Conservation (phyloP, 208 protist genomes). For the Trypanosomatidae sp. region DNA sequence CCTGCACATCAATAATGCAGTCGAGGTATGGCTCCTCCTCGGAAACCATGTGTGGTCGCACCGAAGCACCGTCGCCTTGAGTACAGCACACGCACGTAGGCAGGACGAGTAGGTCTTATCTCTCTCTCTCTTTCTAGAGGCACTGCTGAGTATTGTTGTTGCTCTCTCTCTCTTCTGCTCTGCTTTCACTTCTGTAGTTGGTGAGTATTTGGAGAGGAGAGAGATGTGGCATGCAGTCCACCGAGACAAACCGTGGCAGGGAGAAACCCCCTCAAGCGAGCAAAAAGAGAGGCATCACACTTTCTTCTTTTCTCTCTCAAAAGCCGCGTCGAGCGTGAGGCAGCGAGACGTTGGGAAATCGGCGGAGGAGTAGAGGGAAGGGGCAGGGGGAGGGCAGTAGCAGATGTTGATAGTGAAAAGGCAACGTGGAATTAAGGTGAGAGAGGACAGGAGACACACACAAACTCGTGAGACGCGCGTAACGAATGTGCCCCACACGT, state of each 20-base stretch:
- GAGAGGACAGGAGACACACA: neutral
- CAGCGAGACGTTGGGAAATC: neutral
- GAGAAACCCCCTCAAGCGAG: neutral
- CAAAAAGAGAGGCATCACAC: neutral
- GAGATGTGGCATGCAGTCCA: neutral
- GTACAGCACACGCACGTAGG: neutral
- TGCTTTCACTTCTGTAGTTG: neutral
- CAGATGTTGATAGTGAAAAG: slow-evolving; percentile 3
- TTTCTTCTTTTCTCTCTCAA: neutral
- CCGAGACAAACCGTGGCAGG: neutral
- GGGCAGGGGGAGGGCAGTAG: neutral
- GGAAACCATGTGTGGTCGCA: neutral
- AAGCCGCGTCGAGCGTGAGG: neutral
- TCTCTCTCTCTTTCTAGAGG: neutral
- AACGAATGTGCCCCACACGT: neutral
- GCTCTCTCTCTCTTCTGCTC: neutral
- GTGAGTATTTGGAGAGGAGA: neutral
- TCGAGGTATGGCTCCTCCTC: neutral
- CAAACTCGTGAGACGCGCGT: neutral
- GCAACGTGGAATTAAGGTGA: neutral
- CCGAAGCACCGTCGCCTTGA: neutral
- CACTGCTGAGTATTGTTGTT: neutral
- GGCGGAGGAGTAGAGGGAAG: neutral
- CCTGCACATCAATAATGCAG: neutral
- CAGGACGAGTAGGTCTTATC: neutral